Evolutionary conservation across 176 grass and related monocot species (phyloP).

Genomic region (Aegilops sharonensis): DNA sequence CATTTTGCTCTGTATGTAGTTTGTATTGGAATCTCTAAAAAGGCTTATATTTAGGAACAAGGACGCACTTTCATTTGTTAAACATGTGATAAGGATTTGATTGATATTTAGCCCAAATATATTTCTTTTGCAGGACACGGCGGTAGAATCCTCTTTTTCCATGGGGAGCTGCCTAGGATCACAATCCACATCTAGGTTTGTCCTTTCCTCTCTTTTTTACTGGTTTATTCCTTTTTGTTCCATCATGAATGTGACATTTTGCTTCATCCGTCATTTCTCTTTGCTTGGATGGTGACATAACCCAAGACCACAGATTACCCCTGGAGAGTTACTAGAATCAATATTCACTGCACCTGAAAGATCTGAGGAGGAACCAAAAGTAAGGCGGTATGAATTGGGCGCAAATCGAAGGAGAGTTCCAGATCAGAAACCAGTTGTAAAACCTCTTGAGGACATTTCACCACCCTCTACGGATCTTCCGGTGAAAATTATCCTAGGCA

Average conservation of each 20-base stretch:
- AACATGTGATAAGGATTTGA: neutral
- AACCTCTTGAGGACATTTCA: constrained; percentile 67
- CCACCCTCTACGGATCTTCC: constrained; percentile 31
- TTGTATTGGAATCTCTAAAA: too few relatives aligned
- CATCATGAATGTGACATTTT: neutral
- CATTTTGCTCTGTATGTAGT: too few relatives aligned
- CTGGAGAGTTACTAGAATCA: constrained; percentile 67
- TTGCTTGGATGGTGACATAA: constrained; percentile 34
- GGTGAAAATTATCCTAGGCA: constrained; percentile 10
- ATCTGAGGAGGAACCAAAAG: constrained; percentile 51
- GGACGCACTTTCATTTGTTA: constrained; percentile 14
- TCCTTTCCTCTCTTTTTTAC: neutral
- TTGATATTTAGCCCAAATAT: constrained; percentile 7
- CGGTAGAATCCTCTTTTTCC: neutral
- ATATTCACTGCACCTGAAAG: constrained; percentile 79
- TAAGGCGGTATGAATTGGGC: constrained; percentile 53
- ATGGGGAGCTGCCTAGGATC: constrained; percentile 33
- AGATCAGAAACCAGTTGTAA: constrained; percentile 49
- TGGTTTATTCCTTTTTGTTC: neutral
- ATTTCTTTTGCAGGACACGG: constrained; percentile 40
- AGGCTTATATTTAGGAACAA: neutral
- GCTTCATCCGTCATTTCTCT: constrained; percentile 3
- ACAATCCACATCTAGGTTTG: constrained; percentile 39
- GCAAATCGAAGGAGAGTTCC: constrained; percentile 63
- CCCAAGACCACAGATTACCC: constrained; percentile 37